Base-by-base conservation (phyloP, 176 grass and related monocot species). In the Raddia distichophylla region DNA sequence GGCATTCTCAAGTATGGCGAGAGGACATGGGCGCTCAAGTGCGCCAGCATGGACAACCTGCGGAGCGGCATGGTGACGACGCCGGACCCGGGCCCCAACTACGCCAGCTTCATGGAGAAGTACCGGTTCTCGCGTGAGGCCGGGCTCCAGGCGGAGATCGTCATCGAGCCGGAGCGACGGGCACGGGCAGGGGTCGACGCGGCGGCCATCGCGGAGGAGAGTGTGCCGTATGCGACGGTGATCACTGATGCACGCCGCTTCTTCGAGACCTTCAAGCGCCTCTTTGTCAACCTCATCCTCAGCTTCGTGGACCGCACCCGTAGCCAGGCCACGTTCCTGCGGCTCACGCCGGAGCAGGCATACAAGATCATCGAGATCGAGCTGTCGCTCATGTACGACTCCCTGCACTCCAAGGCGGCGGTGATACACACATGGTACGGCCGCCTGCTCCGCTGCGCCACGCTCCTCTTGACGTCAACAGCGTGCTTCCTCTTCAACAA, bases 81-180 rank as follows among this genome's bases (percentile, higher is more conserved):
- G 5, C 80, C 73, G 9, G 86, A 87, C 43, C 79, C 79, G 3
- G 91, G 88, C 0, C 91, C 91, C 11, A 91, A 91, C 72, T 94
- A 94, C 55, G 80, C 92, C 78, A 94, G 91, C 72, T 91, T 94
- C 72, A 87, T 94, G 91, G 88, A 91, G 47, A 88, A 94, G 82
- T 94, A 88, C 78, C 72, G 66, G 27, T 90, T 87, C 74, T 88
- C 74, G 34, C 80, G 55, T 8, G 86, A 90, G 66, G 91, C 82
- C 0, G 88, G 91, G 16, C 76, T 94, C 53, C 67, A 76, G 4
- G 63, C 74, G 0, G 75, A 91, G 18, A 91, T 94, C 43, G 67
- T 82, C 63, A 59, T 84, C 6, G 81, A 79, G 66, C 53, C 64
- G 12, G 88, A 90, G 52, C 87, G 83, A 6, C 57, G 46, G 0